phyloP scores from a whole-genome alignment of 306 rosid genomes.

The Inga laurina region DNA sequence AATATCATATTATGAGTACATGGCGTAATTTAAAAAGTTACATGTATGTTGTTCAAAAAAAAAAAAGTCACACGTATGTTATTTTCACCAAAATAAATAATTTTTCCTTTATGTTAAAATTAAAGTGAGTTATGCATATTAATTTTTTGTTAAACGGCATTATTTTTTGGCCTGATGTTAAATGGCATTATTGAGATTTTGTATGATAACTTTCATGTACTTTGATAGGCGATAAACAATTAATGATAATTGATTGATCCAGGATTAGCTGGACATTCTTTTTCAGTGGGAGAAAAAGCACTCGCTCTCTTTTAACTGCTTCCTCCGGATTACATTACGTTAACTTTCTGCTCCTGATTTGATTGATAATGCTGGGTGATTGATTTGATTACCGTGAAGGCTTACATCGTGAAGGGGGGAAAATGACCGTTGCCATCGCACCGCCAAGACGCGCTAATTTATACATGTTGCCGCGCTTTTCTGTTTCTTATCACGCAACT shows the following conservation, averaged over 20 bases:
- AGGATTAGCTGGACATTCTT: not conserved
- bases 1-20: too few relatives aligned
- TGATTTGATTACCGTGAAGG: not conserved
- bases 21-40: too few relatives aligned
- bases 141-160: not conserved
- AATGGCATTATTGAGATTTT: too few relatives aligned
- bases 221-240: too few relatives aligned
- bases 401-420: not conserved
- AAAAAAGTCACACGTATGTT: not conserved
- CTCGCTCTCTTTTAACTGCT: too few relatives aligned
- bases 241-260: too few relatives aligned
- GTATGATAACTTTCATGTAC: too few relatives aligned
- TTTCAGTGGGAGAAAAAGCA: not conserved
- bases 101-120: not conserved
- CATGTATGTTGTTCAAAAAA: too few relatives aligned
- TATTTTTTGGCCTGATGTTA: too few relatives aligned
- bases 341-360: not conserved
- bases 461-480: not conserved
- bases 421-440: not conserved
- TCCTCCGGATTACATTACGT: too few relatives aligned
- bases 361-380: not conserved
- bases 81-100: not conserved
- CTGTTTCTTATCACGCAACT: not conserved
- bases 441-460: not conserved
- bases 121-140: not conserved